A percentile compares a stretch with the other conserved stretches of the same genome.
These are phyloP conservation scores for Citrus medica DNA, from an alignment of 345 rosid species.

Conservation along the genomic window DNA sequence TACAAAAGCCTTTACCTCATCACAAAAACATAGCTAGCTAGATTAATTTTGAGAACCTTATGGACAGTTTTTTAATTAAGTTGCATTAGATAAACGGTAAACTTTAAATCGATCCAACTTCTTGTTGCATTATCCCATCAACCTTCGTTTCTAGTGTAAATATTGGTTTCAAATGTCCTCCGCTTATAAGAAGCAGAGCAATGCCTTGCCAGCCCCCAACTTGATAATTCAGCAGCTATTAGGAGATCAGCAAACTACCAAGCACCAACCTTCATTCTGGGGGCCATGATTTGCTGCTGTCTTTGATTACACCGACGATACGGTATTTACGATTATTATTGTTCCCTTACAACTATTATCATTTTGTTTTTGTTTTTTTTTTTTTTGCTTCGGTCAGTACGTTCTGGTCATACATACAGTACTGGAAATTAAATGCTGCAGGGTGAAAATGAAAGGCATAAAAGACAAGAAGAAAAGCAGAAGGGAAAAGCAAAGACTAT, in stretches of 20 bases:
- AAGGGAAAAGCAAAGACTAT: too few relatives aligned
- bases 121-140: neutral
- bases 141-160: neutral
- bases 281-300: neutral
- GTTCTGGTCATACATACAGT: too few relatives aligned
- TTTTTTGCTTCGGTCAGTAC: neutral
- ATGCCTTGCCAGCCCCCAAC: neutral
- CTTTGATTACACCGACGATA: neutral
- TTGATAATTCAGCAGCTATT: neutral
- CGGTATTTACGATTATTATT: neutral
- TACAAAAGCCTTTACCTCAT: too few relatives aligned
- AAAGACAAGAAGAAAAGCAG: neutral
- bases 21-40: too few relatives aligned
- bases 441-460: neutral
- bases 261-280: neutral
- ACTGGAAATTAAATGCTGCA: neutral
- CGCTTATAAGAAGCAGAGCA: too few relatives aligned
- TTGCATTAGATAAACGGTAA: too few relatives aligned
- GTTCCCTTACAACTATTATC: too few relatives aligned
- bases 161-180: neutral
- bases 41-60: too few relatives aligned
- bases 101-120: neutral
- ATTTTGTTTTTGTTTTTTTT: too few relatives aligned
- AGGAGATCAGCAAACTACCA: constrained; percentile 8
- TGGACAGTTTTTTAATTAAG: too few relatives aligned